Evolutionary conservation across 2,329 filamentous ascomycete genomes (phyloP), one percentile per base, ranked within the genome.

Genomic region (Claviceps sp.): DNA sequence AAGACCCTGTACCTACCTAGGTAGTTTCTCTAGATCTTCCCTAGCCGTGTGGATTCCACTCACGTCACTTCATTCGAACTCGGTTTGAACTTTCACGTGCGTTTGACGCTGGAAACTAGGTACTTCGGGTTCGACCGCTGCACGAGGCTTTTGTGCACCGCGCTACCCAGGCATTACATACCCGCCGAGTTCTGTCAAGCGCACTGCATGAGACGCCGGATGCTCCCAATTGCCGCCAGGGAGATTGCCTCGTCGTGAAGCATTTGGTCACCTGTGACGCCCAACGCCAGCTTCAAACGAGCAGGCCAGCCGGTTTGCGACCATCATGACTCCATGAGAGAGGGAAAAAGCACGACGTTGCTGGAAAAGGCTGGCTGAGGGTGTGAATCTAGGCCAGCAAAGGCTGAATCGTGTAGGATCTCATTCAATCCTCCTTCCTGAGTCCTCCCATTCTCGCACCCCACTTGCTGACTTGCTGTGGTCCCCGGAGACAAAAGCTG

Each of bases 401-500:
- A 50, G 22, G 46, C 50, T 43, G 26, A 34, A 47, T 48, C 22
- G 30, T 43, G 22, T 14, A 24, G 47, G 51, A 50, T 50, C 51
- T 34, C 51, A 34, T 52, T 34, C 19, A 52, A 52, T 34, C 30
- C 30, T 50, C 26, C 6, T 22, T 13, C 39, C 22, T 22, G 22
- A 22, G 22, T 22, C 22, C 17, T 14, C 22, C 41, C 48, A 43
- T 39, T n/a, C 44, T 45, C 14, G 26, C 50, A 47, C 52, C 46
- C 52, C 52, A 52, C 52, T 51, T 30, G 5, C 16, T 24, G 13
- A 54, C 52, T 51, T 30, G 5, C 16, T 24, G 14, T 46, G 24
- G 43, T 46, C 43, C n/a, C 51, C 13, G 37, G 42, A 43, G 30
- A 51, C 24, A 44, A 50, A 37, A 47, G 44, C 19, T 34, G 47